Evolutionary conservation across 1,284 basidiomycete species (phyloP).

Genomic region (Puccinia triticina): DNA sequence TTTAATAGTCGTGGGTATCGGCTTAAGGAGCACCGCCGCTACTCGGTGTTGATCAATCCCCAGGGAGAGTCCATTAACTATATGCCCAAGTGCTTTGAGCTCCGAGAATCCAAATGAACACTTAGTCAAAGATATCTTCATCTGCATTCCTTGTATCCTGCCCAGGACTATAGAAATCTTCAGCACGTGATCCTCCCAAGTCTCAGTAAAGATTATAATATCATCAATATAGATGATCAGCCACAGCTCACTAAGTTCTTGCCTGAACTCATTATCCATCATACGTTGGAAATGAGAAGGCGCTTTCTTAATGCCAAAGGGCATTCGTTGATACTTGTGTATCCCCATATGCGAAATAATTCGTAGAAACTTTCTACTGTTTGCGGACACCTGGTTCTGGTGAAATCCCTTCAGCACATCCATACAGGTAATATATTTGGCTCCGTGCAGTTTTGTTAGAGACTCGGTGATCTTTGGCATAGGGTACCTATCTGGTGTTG

Average conservation of each 20-base stretch:
- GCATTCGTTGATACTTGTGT: not conserved
- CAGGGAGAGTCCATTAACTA: no score
- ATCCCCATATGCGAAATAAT: not conserved
- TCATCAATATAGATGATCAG: no score
- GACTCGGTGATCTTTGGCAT: no score
- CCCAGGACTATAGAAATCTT: not conserved
- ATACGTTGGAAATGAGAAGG: no score
- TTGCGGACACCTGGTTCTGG: not conserved
- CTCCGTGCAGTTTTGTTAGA: not conserved
- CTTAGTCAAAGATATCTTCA: no score
- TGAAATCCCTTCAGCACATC: constrained; percentile 32
- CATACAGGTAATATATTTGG: constrained; percentile 9
- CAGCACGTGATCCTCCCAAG: not conserved
- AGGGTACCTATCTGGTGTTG: no score
- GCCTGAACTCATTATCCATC: no score
- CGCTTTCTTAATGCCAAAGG: constrained; percentile 6
- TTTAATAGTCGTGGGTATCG: not conserved
- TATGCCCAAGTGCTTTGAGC: no score
- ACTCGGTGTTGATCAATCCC: constrained; percentile 17
- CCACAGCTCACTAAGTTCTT: no score
- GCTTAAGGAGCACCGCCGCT: constrained; percentile 11
- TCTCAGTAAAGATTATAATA: not conserved
- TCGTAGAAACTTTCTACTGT: not conserved
- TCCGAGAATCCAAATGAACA: no score
- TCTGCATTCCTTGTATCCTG: not conserved